Conservation (phyloP, 2,329 filamentous ascomycete genomes). For the Epichloe sibirici region DNA sequence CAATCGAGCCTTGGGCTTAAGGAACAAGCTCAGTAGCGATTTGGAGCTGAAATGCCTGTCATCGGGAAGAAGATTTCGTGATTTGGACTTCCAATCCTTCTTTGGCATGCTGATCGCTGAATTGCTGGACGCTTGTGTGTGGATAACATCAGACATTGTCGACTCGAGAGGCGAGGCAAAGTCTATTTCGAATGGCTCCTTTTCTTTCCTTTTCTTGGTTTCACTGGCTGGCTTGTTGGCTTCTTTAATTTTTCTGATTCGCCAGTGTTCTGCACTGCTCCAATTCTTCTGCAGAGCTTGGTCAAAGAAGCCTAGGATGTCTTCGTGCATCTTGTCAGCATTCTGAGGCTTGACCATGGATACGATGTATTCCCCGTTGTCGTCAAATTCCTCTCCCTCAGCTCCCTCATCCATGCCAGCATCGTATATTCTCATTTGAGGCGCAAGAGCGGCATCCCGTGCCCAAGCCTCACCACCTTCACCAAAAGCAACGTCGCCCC, state of each 20-base stretch:
- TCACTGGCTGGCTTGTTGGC: constrained; percentile 49
- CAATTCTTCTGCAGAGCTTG: constrained; percentile 94
- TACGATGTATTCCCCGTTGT: constrained; percentile 63
- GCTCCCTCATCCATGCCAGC: constrained; percentile 42
- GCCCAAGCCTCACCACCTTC: constrained; percentile 96
- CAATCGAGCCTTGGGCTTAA: constrained; percentile 86
- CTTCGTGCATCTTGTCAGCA: constrained; percentile 66
- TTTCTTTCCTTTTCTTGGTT: constrained; percentile 71
- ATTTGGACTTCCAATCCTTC: constrained; percentile 91
- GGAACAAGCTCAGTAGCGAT: constrained; percentile 76
- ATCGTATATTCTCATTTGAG: constrained; percentile 71
- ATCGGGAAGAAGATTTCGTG: constrained; percentile 82
- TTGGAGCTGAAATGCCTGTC: constrained; percentile 98
- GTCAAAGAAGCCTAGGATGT: constrained; percentile 97
- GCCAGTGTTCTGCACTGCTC: constrained; percentile 97
- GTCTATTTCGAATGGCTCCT: constrained; percentile 91
- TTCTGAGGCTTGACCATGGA: constrained; percentile 59
- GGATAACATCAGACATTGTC: constrained; percentile 61
- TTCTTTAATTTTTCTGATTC: constrained; percentile 85
- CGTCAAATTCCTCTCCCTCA: constrained; percentile 27
- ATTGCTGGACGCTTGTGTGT: constrained; percentile 70
- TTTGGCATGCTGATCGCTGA: constrained; percentile 76
- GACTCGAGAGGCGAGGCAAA: constrained; percentile 66
- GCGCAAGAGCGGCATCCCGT: constrained; percentile 73
- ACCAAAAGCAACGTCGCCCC: constrained; percentile 72